These are phyloP conservation scores for Fusarium abutilonis DNA, from an alignment of 2,329 filamentous ascomycete genomes.

Conservation along the genomic window DNA sequence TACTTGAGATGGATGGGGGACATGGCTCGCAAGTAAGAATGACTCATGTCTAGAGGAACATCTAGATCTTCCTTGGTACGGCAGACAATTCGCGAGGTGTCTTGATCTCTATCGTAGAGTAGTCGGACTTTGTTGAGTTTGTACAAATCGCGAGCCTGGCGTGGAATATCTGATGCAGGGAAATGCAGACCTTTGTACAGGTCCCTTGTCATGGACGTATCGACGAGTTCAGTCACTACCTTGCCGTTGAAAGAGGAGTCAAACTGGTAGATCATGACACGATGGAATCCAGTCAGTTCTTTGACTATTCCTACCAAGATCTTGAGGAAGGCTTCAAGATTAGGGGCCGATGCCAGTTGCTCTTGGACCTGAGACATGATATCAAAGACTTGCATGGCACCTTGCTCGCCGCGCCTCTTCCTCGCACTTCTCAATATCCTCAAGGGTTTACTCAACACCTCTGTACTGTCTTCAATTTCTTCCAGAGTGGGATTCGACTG, in stretches of 20 bases:
- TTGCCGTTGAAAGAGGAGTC: constrained; percentile 84
- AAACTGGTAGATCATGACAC: constrained; percentile 94
- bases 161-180: constrained; percentile 86
- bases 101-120: constrained; percentile 83
- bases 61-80: constrained; percentile 78
- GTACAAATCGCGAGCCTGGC: constrained; percentile 87
- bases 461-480: constrained; percentile 79
- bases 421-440: constrained; percentile 78
- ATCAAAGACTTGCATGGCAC: constrained; percentile 89
- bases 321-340: constrained; percentile 78
- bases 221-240: constrained; percentile 87
- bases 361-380: constrained; percentile 94
- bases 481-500: constrained; percentile 76
- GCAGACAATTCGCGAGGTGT: constrained; percentile 84
- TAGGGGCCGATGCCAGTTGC: constrained; percentile 77
- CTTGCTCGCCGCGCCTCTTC: constrained; percentile 79
- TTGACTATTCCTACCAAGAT: constrained; percentile 87
- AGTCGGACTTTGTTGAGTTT: constrained; percentile 89
- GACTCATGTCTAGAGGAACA: constrained; percentile 81
- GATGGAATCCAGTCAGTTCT: constrained; percentile 89
- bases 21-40: constrained; percentile 87
- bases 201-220: constrained; percentile 81
- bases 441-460: constrained; percentile 79
- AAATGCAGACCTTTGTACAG: constrained; percentile 90
- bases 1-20: constrained; percentile 92